These are phyloP conservation scores for Kwoniella dendrophila DNA, from an alignment of 768 basidiomycete species.

Conservation along the genomic window DNA sequence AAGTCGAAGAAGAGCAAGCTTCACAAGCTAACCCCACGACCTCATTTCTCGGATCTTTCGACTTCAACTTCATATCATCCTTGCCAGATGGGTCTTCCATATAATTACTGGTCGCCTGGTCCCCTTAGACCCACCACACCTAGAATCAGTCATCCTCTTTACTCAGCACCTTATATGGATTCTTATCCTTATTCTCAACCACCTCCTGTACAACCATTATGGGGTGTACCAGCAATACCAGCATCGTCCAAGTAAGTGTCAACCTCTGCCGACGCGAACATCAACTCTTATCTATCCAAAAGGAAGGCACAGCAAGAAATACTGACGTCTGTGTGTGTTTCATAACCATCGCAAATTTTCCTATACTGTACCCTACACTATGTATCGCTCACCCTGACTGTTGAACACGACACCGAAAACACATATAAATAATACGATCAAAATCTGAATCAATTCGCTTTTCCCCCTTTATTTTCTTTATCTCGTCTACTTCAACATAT, in stretches of 20 bases:
- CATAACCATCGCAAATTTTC: constrained; percentile 1
- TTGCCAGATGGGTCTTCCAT: not conserved
- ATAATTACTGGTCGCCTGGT: not conserved
- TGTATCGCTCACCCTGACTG: not conserved
- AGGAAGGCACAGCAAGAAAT: not conserved
- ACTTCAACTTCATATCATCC: not conserved
- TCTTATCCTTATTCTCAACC: constrained; percentile 1
- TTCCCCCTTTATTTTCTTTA: not conserved
- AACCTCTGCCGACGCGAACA: not conserved
- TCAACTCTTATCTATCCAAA: not conserved
- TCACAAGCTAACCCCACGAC: constrained; percentile 6
- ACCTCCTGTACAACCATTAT: not conserved
- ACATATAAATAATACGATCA: no score
- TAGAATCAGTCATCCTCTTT: not conserved
- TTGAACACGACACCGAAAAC: no score
- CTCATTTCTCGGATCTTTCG: no score
- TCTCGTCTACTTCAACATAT: not conserved
- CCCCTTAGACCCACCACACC: constrained; percentile 1
- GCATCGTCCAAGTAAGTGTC: constrained; percentile 18
- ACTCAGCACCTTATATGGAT: not conserved
- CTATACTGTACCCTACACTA: constrained; percentile 1
- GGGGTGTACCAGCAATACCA: constrained; percentile 23
- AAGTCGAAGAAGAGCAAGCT: constrained; percentile 8
- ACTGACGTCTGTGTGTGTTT: constrained; percentile 20
- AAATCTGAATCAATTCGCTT: not conserved